Percentiles rank a stretch among this genome's conserved stretches.
phyloP scores from a whole-genome alignment of 352 stramenopile species.

The Aphanomyces euteiches region DNA sequence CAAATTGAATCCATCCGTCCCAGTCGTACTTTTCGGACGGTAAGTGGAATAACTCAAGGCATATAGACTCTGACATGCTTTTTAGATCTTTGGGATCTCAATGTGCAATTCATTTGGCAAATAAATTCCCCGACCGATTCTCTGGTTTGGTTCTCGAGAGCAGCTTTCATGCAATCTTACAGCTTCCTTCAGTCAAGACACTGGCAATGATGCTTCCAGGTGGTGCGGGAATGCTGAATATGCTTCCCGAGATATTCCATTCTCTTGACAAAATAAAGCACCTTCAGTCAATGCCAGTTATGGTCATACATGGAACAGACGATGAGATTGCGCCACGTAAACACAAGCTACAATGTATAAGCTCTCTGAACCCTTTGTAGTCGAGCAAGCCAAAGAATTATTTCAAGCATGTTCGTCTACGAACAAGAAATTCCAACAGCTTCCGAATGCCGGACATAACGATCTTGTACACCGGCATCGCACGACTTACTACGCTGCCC shows the following conservation, averaged over 20 bases:
- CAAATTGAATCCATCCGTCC: constrained; percentile 6
- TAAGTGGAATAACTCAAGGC: neutral
- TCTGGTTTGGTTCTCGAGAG: constrained; percentile 22
- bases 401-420: constrained; percentile 13
- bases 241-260: constrained; percentile 27
- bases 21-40: constrained; percentile 23
- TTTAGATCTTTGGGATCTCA: constrained; percentile 26
- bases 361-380: constrained; percentile 11
- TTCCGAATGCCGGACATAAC: constrained; percentile 28
- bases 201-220: constrained; percentile 23
- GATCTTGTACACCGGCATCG: constrained; percentile 16
- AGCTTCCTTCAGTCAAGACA: constrained; percentile 21
- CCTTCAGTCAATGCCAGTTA: neutral
- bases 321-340: constrained; percentile 25
- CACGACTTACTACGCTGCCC: constrained; percentile 9
- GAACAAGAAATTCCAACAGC: constrained; percentile 19
- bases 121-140: neutral
- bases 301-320: constrained; percentile 20
- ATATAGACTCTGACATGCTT: neutral
- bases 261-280: constrained; percentile 13
- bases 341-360: neutral
- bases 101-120: constrained; percentile 27
- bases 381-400: constrained; percentile 19
- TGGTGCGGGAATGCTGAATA: constrained; percentile 22
- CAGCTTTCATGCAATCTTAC: constrained; percentile 27